Evolutionary conservation across 192 early-diverging fungal species (phyloP), one percentile per base, ranked within the genome.

Genomic region (Rhizoclosmatium sp.): DNA sequence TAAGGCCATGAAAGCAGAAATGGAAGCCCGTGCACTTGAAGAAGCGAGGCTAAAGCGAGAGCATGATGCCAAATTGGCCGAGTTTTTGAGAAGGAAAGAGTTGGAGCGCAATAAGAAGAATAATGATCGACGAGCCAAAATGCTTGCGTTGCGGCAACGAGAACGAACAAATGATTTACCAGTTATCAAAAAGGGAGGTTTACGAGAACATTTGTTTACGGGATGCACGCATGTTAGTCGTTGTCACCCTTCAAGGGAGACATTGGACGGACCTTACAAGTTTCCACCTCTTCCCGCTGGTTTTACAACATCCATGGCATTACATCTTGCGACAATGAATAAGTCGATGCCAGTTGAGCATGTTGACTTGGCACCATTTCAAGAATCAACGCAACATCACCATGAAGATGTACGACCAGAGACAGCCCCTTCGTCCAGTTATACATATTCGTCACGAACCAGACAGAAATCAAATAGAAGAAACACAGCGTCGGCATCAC

Each of bases 191-290:
- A 46, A 47, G 54, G 44, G n/a, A 62, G 40, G 62, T 39, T 21
- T 64, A 16, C 45, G 61, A 46, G 61, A 42, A 45, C 51, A 54
- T 16, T 54, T 54, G 23, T 80, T 73, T 47, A 73, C 70, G 40
- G 87, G 87, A 19, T 54, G 65, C 45, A 89, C 87, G 31, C 87
- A 89, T 80, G 10, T 42, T 47, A 85, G 83, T 72, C 49, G 68
- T 2, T 89, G 87, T 68, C 87, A 89, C 64, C 81, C 79, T 21
- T 89, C 87, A 2, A 47, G 87, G 23, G 87, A 89, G 48, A 80
- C 82, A 12, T 59, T 88, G 21, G 84, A 88, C 59, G 51, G 51
- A 54, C 51, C 51, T 1, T 16, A 12, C 19, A 80, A 80, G 44
- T 80, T 80, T 45, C 78, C 78, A 16, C 78, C 78, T 2, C 70